phyloP scores from a whole-genome alignment of 768 basidiomycete genomes.

The Austroboletus festivus region DNA sequence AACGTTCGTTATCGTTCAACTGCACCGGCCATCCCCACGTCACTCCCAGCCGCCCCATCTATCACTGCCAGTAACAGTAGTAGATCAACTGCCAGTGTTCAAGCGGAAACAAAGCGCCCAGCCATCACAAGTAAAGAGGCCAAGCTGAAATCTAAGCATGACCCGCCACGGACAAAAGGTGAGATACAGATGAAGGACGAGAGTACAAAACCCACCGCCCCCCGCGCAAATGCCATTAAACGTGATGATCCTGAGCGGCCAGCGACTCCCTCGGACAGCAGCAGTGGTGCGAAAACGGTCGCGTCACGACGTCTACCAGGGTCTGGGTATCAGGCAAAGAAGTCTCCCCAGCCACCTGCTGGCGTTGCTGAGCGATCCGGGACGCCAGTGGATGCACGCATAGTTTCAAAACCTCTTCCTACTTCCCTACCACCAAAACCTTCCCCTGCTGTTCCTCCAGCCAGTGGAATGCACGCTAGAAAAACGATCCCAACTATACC shows the following conservation, averaged over 20 bases:
- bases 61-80: conserved; percentile 17
- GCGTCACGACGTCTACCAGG: conserved; percentile 41
- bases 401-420: conserved; percentile 24
- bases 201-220: conserved; percentile 26
- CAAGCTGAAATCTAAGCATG: conserved; percentile 38
- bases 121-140: conserved; percentile 44
- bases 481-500: conserved; percentile 27
- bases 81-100: conserved; percentile 24
- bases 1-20: conserved; percentile 41
- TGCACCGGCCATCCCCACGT: conserved; percentile 8
- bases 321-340: conserved; percentile 45
- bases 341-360: conserved; percentile 19
- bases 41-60: conserved; percentile 17
- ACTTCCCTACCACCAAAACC: conserved; percentile 36
- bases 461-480: conserved; percentile 22
- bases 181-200: conserved; percentile 41
- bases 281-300: conserved; percentile 16
- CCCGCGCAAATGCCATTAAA: conserved; percentile 31
- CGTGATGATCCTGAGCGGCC: conserved; percentile 22
- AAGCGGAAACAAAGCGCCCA: conserved; percentile 40
- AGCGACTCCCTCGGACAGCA: conserved; percentile 16
- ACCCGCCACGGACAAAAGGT: conserved; percentile 30
- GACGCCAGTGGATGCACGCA: conserved; percentile 28
- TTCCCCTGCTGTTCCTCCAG: conserved; percentile 21
- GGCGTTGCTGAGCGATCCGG: conserved; percentile 22